Evolutionary conservation across 2,329 filamentous ascomycete genomes (phyloP), one percentile per base, ranked within the genome.

Genomic region (Stagonosporopsis vannaccii): DNA sequence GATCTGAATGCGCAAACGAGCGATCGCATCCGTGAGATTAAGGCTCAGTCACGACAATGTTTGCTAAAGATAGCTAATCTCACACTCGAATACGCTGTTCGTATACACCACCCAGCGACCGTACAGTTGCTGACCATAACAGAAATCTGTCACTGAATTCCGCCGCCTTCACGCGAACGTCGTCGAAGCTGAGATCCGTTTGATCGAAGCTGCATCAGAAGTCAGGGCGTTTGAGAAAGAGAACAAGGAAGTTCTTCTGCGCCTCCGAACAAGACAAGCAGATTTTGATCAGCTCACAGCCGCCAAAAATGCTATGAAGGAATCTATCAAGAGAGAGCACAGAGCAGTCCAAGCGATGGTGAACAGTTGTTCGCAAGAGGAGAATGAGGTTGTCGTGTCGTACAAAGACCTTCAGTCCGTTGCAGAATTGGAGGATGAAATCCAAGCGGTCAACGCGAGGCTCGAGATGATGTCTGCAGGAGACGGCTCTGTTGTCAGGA

Each of bases 121-220:
- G n/a, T 22, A 23, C 39, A 28, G 52, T 45, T n/a, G 44, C 61
- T 66, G 22, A 66, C 33, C 2, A 79, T 33, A 20, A 28, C 42
- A 87, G 73, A 82, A 84, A 61, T 79, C 85, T 4, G 83, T 96
- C 7, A 81, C 83, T n/a, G 70, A 76, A 19, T 83, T 96, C 40
- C 84, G 85, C 13, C 75, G 80, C 44, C 81, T 86, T 6, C 86
- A 90, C 48, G 82, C 88, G 41, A 83, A 84, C 13, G 77, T 91
- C 11, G 75, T 93, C 15, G 87, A 93, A 66, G 86, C 85, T 2
- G 84, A 90, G 63, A 82, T 97, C 40, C 82, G 87, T 58, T 78
- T 85, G 0, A 84, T 96, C 26, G 95, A 99, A 79, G 93, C 92
- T 1, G 75, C 81, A n/a, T 97, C 92, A 0, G 95, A 99, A 67